Percentiles rank a stretch among this genome's conserved stretches.
These are phyloP conservation scores for Sporothrix inflata DNA, from an alignment of 2,329 filamentous ascomycete genomes.

Conservation along the genomic window DNA sequence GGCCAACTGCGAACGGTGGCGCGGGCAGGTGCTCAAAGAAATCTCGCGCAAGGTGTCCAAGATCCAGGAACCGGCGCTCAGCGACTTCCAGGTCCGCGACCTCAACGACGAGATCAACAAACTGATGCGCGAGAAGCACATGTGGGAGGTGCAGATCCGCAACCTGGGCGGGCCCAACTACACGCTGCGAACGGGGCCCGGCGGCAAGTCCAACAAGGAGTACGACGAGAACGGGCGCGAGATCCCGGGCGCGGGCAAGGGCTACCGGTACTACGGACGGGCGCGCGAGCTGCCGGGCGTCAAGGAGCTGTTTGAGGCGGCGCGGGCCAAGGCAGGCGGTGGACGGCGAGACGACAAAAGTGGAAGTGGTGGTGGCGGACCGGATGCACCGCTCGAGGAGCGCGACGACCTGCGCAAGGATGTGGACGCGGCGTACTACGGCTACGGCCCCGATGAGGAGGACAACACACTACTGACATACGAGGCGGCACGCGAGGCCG, in stretches of 20 bases:
- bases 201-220: slow-evolving; percentile 59
- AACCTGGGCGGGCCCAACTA: slow-evolving; percentile 98
- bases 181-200: slow-evolving; percentile 64
- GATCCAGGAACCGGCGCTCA: slow-evolving; percentile 90
- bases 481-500: slow-evolving; percentile 80
- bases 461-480: slow-evolving; percentile 79
- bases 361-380: slow-evolving; percentile 32
- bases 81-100: slow-evolving; percentile 95
- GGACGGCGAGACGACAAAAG: slow-evolving; percentile 39
- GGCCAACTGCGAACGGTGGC: slow-evolving; percentile 93
- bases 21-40: slow-evolving; percentile 94
- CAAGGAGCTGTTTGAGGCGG: slow-evolving; percentile 91
- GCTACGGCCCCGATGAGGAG: slow-evolving; percentile 91
- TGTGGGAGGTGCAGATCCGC: slow-evolving; percentile 97
- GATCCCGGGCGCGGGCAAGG: slow-evolving; percentile 68
- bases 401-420: slow-evolving; percentile 71
- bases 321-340: slow-evolving; percentile 49
- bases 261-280: slow-evolving; percentile 91
- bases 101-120: slow-evolving; percentile 99
- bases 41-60: slow-evolving; percentile 95
- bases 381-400: slow-evolving; percentile 57
- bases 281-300: slow-evolving; percentile 87
- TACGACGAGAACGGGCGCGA: slow-evolving; percentile 76
- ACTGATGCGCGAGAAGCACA: slow-evolving; percentile 97
- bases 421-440: slow-evolving; percentile 94